Evolutionary conservation across 306 rosid species (phyloP).

Genomic region (Arachis stenosperma): DNA sequence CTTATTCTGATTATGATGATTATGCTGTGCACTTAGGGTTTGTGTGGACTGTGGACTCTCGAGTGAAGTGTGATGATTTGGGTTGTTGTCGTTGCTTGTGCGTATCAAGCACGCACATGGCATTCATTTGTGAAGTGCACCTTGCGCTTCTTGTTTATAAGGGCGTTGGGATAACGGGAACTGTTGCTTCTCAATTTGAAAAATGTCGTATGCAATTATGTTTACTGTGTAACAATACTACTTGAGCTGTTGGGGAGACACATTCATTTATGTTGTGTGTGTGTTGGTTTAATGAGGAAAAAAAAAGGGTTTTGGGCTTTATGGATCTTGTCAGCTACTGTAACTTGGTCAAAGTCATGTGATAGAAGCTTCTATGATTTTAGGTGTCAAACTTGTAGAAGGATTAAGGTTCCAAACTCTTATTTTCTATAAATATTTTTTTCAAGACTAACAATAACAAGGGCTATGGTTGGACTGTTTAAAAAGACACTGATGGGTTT

Average conservation of each 20-base stretch:
- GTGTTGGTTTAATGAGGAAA: not conserved
- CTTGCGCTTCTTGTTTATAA: not conserved
- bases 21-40: not conserved
- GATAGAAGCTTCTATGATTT: not conserved
- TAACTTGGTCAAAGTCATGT: not conserved
- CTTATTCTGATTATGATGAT: not conserved
- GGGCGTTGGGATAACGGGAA: not conserved
- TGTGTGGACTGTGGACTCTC: not conserved
- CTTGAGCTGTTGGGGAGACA: not conserved
- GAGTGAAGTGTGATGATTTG: not conserved
- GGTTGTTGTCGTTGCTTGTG: not conserved
- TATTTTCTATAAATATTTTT: not conserved
- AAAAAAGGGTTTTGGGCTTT: not conserved
- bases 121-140: not conserved
- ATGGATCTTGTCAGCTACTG: not conserved
- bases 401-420: not conserved
- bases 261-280: not conserved
- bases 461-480: not conserved
- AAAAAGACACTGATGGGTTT: constrained; percentile 4
- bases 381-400: not conserved
- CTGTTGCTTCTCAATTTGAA: not conserved
- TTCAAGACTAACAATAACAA: not conserved
- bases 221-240: not conserved
- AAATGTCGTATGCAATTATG: not conserved
- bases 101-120: not conserved